Base-by-base conservation (phyloP, 495 filamentous ascomycete genomes). In the Penicillium bovifimosum region DNA sequence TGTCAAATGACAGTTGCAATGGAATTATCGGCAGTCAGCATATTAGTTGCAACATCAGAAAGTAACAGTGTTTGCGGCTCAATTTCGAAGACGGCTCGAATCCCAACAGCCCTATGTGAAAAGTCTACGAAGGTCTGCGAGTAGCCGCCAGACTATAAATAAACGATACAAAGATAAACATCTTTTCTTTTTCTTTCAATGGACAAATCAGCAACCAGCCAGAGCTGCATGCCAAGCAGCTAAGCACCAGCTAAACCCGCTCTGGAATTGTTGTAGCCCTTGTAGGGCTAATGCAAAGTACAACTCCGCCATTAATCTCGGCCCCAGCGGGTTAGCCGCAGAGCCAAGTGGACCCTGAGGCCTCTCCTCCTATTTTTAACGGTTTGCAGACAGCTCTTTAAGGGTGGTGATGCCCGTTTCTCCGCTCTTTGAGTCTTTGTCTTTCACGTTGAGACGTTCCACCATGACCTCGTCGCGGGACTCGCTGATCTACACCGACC, bases 401-500 rank as follows among this genome's bases (percentile, higher is more conserved):
- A 42, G 8, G 13, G 28, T 1, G 9, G 11, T 10, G 14, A 26
- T 10, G n/a, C 5, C 10, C 0, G 26, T 18, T 43, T 39, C 16
- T 41, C 24, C 27, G 7, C 9, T 5, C 5, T 20, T 46, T 56
- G 28, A 4, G 6, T 5, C 5, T 20, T 46, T 56, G 28, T 16
- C 14, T n/a, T 10, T 50, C 18, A 17, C 2, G n/a, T n/a, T n/a
- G n/a, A n/a, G n/a, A n/a, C n/a, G 11, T 27, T 35, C 24, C 11
- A 34, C 16, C 36, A 64, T 62, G 59, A 50, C 49, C 11, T 47
- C 57, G 26, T 58, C 61, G 44, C 51, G 58, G 26, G 60, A 63
- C 5, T 36, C 34, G 14, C n/a, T 4, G n/a, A 16, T 14, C 20
- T 24, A 24, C 20, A 40, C 50, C 13, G 52, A 49, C 16, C 51